phyloP scores from a whole-genome alignment of 2,329 filamentous ascomycete genomes.

The Calonectria honghensis region DNA sequence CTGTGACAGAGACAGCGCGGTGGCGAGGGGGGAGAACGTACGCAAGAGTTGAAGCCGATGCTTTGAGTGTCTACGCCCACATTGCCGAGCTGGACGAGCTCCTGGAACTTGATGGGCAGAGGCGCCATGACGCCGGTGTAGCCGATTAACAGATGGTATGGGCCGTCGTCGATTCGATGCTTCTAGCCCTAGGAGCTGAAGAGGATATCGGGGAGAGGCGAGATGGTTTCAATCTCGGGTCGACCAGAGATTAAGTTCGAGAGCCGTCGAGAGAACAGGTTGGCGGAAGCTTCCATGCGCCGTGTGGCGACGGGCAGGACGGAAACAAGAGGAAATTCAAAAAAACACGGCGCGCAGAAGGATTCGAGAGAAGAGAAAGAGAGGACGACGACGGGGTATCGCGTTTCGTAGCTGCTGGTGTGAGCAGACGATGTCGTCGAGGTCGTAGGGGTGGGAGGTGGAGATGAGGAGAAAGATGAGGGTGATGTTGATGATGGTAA shows the following conservation, averaged over 20 bases:
- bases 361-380: constrained; percentile 45
- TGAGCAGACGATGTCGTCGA: constrained; percentile 53
- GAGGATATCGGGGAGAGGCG: constrained; percentile 41
- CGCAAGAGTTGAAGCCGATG: constrained; percentile 88
- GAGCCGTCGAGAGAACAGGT: constrained; percentile 51
- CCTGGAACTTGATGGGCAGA: constrained; percentile 94
- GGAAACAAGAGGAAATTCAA: constrained; percentile 40
- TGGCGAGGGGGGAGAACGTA: constrained; percentile 66
- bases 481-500: constrained; percentile 53
- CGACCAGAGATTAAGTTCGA: constrained; percentile 52
- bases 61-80: constrained; percentile 68
- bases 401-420: constrained; percentile 53
- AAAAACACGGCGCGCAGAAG: constrained; percentile 44
- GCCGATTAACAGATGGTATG: constrained; percentile 53
- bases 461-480: constrained; percentile 43
- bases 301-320: constrained; percentile 53
- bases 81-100: constrained; percentile 83
- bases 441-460: constrained; percentile 46
- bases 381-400: constrained; percentile 47
- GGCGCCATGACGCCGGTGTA: constrained; percentile 73
- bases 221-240: constrained; percentile 52
- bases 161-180: constrained; percentile 52
- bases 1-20: constrained; percentile 38
- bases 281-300: constrained; percentile 63
- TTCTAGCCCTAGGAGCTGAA: constrained; percentile 49